Evolutionary conservation across 805 yeast species (phyloP).

Genomic region (Metschnikowia matae): DNA sequence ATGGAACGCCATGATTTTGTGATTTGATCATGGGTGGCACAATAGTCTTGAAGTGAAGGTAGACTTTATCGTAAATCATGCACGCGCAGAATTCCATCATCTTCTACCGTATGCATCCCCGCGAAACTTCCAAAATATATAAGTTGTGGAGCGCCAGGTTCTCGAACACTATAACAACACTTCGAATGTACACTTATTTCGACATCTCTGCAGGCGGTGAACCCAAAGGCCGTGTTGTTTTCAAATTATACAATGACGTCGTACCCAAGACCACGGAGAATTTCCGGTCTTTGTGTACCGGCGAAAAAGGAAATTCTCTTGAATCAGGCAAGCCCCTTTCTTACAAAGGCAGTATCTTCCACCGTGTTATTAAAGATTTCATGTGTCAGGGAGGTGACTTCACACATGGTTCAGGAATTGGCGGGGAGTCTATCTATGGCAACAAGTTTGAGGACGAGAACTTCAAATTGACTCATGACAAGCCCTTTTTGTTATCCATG

Average conservation of each 20-base stretch:
- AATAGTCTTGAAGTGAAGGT: not conserved
- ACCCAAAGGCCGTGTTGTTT: constrained; percentile 69
- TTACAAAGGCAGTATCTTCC: constrained; percentile 87
- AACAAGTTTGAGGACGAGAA: constrained; percentile 86
- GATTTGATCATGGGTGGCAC: not conserved
- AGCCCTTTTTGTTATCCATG: constrained; percentile 89
- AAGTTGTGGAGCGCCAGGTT: not conserved
- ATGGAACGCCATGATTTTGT: too few species aligned
- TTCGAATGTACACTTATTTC: constrained; percentile 51
- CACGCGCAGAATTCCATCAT: constrained; percentile 5
- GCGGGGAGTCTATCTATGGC: constrained; percentile 88
- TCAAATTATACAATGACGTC: constrained; percentile 66
- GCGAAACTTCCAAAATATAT: constrained; percentile 3
- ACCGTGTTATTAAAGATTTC: constrained; percentile 81
- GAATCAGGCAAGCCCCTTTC: constrained; percentile 58
- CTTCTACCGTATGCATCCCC: constrained; percentile 1
- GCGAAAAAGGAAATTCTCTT: constrained; percentile 67
- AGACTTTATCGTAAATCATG: not conserved
- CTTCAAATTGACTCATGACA: constrained; percentile 69
- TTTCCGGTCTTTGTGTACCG: constrained; percentile 84
- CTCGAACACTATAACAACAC: not conserved
- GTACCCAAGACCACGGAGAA: constrained; percentile 90
- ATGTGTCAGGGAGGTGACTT: constrained; percentile 94
- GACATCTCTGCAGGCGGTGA: constrained; percentile 74
- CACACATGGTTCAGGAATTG: constrained; percentile 76